Percentiles rank a stretch among this genome's conserved stretches.
These are phyloP conservation scores for Trichomonas gallinae DNA, from an alignment of 208 protist species.

Conservation along the genomic window DNA sequence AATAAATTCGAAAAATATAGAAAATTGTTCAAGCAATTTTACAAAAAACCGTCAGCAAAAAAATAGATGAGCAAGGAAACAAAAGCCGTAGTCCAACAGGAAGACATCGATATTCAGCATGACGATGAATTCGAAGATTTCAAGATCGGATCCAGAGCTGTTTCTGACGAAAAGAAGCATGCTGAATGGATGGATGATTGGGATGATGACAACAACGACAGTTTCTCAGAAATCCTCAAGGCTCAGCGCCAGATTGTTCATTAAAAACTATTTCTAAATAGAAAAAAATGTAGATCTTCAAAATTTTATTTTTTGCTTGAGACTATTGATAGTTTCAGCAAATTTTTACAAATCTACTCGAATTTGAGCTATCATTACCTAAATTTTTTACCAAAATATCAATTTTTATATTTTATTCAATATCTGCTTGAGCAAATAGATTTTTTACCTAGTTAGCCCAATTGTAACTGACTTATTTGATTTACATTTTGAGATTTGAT, in stretches of 20 bases:
- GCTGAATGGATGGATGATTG: neutral
- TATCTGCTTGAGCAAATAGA: too few relatives aligned
- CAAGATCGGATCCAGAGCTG: neutral
- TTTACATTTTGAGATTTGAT: too few relatives aligned
- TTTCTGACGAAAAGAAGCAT: neutral
- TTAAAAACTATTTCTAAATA: neutral
- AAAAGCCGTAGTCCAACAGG: neutral
- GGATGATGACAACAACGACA: neutral
- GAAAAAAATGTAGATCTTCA: neutral
- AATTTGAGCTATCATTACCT: too few relatives aligned
- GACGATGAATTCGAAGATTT: slow-evolving; percentile 20
- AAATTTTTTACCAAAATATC: too few relatives aligned
- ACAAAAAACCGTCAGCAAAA: neutral
- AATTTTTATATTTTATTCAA: too few relatives aligned
- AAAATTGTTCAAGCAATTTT: neutral
- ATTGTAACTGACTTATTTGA: too few relatives aligned
- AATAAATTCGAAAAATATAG: too few relatives aligned
- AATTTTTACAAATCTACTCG: too few relatives aligned
- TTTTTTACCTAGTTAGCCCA: too few relatives aligned
- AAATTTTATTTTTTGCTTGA: neutral
- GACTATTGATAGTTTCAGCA: too few relatives aligned
- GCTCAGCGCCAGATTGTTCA: neutral
- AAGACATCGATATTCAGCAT: slow-evolving; percentile 2
- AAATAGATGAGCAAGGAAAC: neutral
- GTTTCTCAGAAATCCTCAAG: neutral